Evolutionary conservation across 352 stramenopile species (phyloP).

Genomic region (Globisporangium iwayamae): DNA sequence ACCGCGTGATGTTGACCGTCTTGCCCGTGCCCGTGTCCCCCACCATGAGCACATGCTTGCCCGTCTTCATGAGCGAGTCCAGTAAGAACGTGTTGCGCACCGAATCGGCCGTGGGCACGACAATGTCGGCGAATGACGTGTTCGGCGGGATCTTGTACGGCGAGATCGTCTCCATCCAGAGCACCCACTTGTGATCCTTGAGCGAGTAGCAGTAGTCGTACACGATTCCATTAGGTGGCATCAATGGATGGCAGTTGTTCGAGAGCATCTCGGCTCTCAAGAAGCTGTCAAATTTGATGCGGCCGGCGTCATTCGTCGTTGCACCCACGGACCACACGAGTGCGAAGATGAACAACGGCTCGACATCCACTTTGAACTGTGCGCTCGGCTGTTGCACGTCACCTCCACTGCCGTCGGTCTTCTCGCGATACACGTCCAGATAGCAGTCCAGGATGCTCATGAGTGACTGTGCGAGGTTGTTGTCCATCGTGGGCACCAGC

Average conservation of each 20-base stretch:
- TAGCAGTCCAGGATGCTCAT: constrained; percentile 93
- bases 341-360: constrained; percentile 91
- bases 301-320: constrained; percentile 86
- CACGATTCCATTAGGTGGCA: constrained; percentile 67
- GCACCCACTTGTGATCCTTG: constrained; percentile 87
- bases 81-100: constrained; percentile 93
- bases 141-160: constrained; percentile 69
- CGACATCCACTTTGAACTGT: constrained; percentile 78
- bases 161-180: constrained; percentile 92
- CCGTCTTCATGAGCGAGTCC: constrained; percentile 72
- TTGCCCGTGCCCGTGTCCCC: constrained; percentile 94
- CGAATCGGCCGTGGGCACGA: constrained; percentile 92
- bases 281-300: constrained; percentile 88
- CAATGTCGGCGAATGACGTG: constrained; percentile 88
- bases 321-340: constrained; percentile 91
- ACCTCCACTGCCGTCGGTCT: constrained; percentile 32
- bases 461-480: constrained; percentile 89
- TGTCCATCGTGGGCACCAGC: constrained; percentile 91
- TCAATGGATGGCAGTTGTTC: constrained; percentile 47
- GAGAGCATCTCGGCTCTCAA: constrained; percentile 80
- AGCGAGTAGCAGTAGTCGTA: constrained; percentile 92
- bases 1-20: constrained; percentile 91
- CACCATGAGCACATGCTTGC: constrained; percentile 94
- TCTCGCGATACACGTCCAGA: constrained; percentile 63
- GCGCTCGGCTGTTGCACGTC: constrained; percentile 40